These are phyloP conservation scores for Glomus cerebriforme DNA, from an alignment of 192 early-diverging fungal species.

Conservation along the genomic window DNA sequence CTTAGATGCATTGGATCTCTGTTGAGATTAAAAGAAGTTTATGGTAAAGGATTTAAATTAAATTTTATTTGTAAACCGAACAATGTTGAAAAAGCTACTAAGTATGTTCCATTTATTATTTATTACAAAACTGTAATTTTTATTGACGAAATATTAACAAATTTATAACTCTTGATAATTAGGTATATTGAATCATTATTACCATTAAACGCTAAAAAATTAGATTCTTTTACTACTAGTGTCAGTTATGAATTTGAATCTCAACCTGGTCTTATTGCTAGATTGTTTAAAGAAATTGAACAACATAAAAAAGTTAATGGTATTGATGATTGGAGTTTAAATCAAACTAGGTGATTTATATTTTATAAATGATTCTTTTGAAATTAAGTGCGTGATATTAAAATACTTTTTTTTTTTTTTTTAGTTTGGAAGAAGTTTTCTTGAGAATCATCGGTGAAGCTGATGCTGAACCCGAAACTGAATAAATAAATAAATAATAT, in stretches of 20 bases:
- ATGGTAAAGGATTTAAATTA: conserved; percentile 73
- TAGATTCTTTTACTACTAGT: conserved; percentile 57
- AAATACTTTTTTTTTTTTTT: background rate
- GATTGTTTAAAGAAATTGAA: conserved; percentile 65
- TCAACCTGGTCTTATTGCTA: conserved; percentile 48
- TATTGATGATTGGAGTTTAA: conserved; percentile 73
- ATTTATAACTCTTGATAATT: too few species aligned
- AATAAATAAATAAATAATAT: too few species aligned
- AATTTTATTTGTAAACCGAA: conserved; percentile 49
- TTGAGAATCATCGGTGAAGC: conserved; percentile 56
- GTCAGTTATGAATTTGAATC: conserved; percentile 69
- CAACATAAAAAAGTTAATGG: conserved; percentile 53
- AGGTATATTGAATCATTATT: conserved; percentile 51
- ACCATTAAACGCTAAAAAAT: conserved; percentile 46
- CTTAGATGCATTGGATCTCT: conserved; percentile 64
- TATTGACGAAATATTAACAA: too few species aligned
- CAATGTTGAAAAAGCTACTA: conserved; percentile 48
- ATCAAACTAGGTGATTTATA: conserved; percentile 50
- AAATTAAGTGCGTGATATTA: too few species aligned
- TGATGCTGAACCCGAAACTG: conserved; percentile 49
- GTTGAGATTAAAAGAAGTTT: conserved; percentile 63
- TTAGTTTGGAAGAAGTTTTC: conserved; percentile 70
- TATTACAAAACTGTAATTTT: background rate
- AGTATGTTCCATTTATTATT: conserved; percentile 49
- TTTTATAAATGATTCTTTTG: background rate